A percentile compares a stretch with the other conserved stretches of the same genome.
These are phyloP conservation scores for Dactylellina cionopaga DNA, from an alignment of 2,329 filamentous ascomycete genomes.

Conservation along the genomic window DNA sequence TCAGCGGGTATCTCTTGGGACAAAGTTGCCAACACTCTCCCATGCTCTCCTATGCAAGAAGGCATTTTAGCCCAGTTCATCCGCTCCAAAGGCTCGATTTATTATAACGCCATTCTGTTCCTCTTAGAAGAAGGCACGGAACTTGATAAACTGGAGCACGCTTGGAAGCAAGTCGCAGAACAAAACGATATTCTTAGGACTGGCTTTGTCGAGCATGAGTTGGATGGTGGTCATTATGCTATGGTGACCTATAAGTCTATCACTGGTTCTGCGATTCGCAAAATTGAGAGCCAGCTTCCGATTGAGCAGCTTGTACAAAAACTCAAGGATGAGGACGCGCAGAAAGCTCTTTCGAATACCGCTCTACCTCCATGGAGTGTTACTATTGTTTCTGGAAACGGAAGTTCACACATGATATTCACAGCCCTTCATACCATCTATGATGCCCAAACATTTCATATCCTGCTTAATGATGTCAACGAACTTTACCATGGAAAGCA, in stretches of 20 bases:
- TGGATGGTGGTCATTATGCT: conserved; percentile 72
- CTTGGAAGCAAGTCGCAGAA: conserved; percentile 69
- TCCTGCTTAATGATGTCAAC: conserved; percentile 71
- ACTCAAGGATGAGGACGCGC: conserved; percentile 59
- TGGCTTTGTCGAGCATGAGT: conserved; percentile 74
- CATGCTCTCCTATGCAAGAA: conserved; percentile 81
- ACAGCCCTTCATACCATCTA: conserved; percentile 84
- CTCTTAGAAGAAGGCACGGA: conserved; percentile 63
- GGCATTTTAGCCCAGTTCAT: conserved; percentile 82
- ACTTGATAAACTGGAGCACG: conserved; percentile 63
- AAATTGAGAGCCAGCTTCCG: conserved; percentile 6
- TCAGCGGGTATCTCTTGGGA: conserved; percentile 57
- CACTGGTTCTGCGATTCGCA: conserved; percentile 30
- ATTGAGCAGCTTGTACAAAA: conserved; percentile 54
- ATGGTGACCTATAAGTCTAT: conserved; percentile 73
- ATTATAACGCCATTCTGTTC: conserved; percentile 78
- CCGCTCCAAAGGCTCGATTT: conserved; percentile 73
- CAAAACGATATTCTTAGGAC: conserved; percentile 78
- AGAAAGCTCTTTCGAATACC: conserved; percentile 62
- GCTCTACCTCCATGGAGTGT: conserved; percentile 48
- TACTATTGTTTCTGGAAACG: conserved; percentile 26
- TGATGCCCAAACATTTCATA: conserved; percentile 78
- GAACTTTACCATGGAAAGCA: conserved; percentile 24
- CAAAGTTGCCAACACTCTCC: conserved; percentile 70
- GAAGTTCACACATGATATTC: conserved; percentile 62